Conservation (phyloP, 1,139 yeast genomes). For the Pichia sp. region DNA sequence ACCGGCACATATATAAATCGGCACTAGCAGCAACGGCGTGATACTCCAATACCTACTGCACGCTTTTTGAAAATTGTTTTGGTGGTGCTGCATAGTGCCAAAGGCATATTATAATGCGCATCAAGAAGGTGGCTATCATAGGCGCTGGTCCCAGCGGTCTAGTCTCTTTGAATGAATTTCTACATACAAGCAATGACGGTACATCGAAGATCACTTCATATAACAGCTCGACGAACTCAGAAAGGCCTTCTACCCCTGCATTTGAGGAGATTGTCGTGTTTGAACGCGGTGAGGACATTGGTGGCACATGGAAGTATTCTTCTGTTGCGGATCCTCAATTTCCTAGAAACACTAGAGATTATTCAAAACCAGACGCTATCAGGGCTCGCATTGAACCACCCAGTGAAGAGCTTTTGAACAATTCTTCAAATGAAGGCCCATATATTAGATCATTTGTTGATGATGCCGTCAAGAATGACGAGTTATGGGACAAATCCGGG, state of each 20-base stretch:
- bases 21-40: no score
- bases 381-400: no score
- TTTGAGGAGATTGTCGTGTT: constrained; percentile 30
- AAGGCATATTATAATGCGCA: no score
- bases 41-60: no score
- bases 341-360: constrained; percentile 10
- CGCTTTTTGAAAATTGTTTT: no score
- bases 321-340: constrained; percentile 11
- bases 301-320: constrained; percentile 32
- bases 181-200: constrained; percentile 28
- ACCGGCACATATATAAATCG: no score
- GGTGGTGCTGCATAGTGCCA: no score
- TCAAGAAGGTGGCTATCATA: constrained; percentile 28
- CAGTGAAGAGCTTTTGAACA: constrained; percentile 7
- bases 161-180: constrained; percentile 28
- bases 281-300: constrained; percentile 30
- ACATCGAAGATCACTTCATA: constrained; percentile 20
- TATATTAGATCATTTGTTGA: constrained; percentile 4
- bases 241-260: constrained; percentile 16
- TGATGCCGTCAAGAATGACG: not conserved
- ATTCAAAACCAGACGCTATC: constrained; percentile 12
- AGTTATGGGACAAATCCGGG: constrained; percentile 32
- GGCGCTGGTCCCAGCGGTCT: constrained; percentile 38
- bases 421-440: not conserved
- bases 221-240: not conserved